Evolutionary conservation across 2,329 filamentous ascomycete genomes (phyloP), one percentile per base, ranked within the genome.

Genomic region (Periconia digitata): DNA sequence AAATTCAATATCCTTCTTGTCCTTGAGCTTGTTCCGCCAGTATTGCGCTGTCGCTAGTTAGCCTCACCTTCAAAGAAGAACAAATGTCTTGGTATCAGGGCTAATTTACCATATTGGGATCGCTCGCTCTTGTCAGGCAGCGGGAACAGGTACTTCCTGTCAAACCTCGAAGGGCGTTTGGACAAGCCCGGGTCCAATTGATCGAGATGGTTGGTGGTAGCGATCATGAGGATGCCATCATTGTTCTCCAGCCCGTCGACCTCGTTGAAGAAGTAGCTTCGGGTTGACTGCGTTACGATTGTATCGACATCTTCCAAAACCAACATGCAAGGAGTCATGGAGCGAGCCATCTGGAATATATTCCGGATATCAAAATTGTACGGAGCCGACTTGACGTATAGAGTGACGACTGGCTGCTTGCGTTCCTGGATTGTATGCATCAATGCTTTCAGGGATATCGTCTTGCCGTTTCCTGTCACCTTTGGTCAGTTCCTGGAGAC

Each of bases 111-210:
- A 69, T 87, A 87, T 38, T 75, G 74, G 10, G 76, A 68, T 40
- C 85, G 74, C 69, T 87, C 79, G 12, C 76, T 72, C 46, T 75
- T 64, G 46, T 58, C 70, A 0, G 84, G 84, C 47, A 83, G 75
- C 2, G 81, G 80, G 64, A 87, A 87, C 44, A 80, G 71, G 61
- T 86, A 87, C 59, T 87, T 86, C 40, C 85, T 72, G 60, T 87
- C 85, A 62, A 88, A 87, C 2, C 84, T 74, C 17, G 80, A 84
- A 1, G 84, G 85, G 2, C 85, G 77, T 73, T 86, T 86, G 8
- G 80, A 76, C 22, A 85, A 67, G 7, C 70, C 71, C 6, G 72
- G 70, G 47, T 74, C 72, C 13, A 74, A 54, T 20, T 59, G 50
- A 34, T 70, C 67, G 41, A 71, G 55, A 45, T 73, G 64, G 47